These are phyloP conservation scores for Neopestalotiopsis clavispora DNA, from an alignment of 2,329 filamentous ascomycete genomes.

Conservation along the genomic window DNA sequence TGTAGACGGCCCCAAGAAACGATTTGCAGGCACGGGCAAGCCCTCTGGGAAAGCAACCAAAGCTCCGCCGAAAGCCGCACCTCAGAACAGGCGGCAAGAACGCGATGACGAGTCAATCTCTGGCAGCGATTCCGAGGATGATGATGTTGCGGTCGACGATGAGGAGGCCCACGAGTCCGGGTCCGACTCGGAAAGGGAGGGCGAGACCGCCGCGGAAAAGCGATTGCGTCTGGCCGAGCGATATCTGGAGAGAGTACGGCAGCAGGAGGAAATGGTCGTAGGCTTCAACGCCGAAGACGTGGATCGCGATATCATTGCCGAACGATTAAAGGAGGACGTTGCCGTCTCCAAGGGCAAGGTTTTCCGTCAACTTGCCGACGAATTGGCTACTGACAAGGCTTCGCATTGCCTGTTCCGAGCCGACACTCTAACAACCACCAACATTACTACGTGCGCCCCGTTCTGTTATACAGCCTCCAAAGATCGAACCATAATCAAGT, in stretches of 20 bases:
- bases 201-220: constrained; percentile 88
- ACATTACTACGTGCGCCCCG: constrained; percentile 77
- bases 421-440: constrained; percentile 79
- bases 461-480: constrained; percentile 90
- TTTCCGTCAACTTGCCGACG: constrained; percentile 78
- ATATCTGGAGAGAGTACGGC: constrained; percentile 88
- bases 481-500: constrained; percentile 85
- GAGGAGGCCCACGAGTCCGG: constrained; percentile 52
- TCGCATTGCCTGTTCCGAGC: constrained; percentile 76
- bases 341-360: constrained; percentile 89
- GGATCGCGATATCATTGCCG: constrained; percentile 89
- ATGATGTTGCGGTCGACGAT: constrained; percentile 51
- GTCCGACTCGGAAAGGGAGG: constrained; percentile 73
- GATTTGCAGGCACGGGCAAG: constrained; percentile 52
- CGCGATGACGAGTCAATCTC: constrained; percentile 82
- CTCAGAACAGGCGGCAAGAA: constrained; percentile 51
- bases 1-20: constrained; percentile 63
- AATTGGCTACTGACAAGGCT: constrained; percentile 72
- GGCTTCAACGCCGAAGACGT: constrained; percentile 96
- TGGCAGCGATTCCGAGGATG: constrained; percentile 77
- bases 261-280: constrained; percentile 76
- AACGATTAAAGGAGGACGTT: constrained; percentile 88
- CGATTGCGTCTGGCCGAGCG: constrained; percentile 86
- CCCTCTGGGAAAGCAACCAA: constrained; percentile 37
- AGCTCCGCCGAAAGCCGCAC: constrained; percentile 41